Conservation (phyloP, 2,329 filamentous ascomycete species). For the Colletotrichum neosansevieriae region DNA sequence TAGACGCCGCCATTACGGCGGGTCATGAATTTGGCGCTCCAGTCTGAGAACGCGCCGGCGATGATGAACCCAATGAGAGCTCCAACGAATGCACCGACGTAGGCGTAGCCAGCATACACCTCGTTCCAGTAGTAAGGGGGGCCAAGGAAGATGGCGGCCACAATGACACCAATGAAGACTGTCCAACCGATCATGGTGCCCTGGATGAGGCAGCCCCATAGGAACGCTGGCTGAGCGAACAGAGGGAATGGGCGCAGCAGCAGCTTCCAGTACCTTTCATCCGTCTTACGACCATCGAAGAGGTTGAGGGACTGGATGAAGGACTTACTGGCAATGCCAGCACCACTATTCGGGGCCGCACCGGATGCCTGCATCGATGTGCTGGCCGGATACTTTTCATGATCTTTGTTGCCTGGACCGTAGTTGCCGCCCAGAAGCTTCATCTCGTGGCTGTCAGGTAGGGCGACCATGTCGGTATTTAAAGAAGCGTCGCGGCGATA, state of each 20-base stretch:
- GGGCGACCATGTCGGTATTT: constrained; percentile 75
- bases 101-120: constrained; percentile 86
- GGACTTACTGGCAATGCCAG: constrained; percentile 63
- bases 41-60: constrained; percentile 81
- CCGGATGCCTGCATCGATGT: not conserved
- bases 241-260: constrained; percentile 83
- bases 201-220: constrained; percentile 85
- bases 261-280: constrained; percentile 77
- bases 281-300: constrained; percentile 86
- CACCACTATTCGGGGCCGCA: constrained; percentile 12
- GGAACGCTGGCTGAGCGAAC: constrained; percentile 84
- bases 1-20: constrained; percentile 83
- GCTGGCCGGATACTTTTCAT: constrained; percentile 11
- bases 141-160: constrained; percentile 85
- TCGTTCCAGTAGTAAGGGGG: constrained; percentile 86
- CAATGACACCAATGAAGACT: constrained; percentile 87
- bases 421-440: not conserved
- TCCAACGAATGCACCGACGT: constrained; percentile 87
- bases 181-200: constrained; percentile 96
- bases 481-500: constrained; percentile 75
- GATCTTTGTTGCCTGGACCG: not conserved
- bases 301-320: constrained; percentile 72
- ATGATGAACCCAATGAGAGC: constrained; percentile 82
- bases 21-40: constrained; percentile 77
- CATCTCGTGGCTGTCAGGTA: constrained; percentile 45